These are phyloP conservation scores for Infundibulicybe gibba DNA, from an alignment of 768 basidiomycete species.

Conservation along the genomic window DNA sequence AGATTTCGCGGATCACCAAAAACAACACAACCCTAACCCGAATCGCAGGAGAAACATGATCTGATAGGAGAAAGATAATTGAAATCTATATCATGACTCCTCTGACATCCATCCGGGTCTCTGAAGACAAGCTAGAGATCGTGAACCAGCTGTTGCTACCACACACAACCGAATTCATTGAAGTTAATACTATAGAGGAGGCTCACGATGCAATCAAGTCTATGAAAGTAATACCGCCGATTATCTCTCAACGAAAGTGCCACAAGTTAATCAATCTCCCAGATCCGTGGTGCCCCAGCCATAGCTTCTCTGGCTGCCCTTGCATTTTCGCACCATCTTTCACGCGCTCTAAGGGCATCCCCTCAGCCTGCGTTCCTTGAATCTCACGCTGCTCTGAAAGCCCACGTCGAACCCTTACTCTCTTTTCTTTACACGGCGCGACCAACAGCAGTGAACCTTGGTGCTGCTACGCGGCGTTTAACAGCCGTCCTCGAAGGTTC, in stretches of 20 bases:
- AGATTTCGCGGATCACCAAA: too few relatives aligned
- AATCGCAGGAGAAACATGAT: too few relatives aligned
- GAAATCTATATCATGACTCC: slow-evolving; percentile 16
- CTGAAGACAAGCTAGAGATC: slow-evolving; percentile 62
- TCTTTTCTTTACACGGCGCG: slow-evolving; percentile 80
- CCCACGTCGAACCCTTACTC: slow-evolving; percentile 55
- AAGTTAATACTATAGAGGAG: slow-evolving; percentile 70
- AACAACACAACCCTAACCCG: too few relatives aligned
- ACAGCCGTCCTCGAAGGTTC: slow-evolving; percentile 41
- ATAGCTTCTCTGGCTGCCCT: slow-evolving; percentile 91
- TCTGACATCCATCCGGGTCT: slow-evolving; percentile 37
- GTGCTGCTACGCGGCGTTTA: slow-evolving; percentile 78
- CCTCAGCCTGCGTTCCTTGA: slow-evolving; percentile 52
- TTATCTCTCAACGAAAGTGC: slow-evolving; percentile 3
- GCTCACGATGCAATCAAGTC: slow-evolving; percentile 93
- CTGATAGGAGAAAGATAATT: too few relatives aligned
- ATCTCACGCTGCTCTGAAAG: slow-evolving; percentile 46
- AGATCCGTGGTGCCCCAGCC: slow-evolving; percentile 87
- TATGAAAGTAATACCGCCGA: slow-evolving; percentile 68
- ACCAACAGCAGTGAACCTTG: slow-evolving; percentile 96
- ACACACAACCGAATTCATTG: slow-evolving; percentile 60
- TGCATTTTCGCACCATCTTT: slow-evolving; percentile 64
- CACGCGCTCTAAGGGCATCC: slow-evolving; percentile 41
- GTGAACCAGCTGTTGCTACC: slow-evolving; percentile 89
- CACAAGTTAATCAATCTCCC: slow-evolving; percentile 5